Percentiles rank a stretch among this genome's conserved stretches.
Conservation (phyloP, 2,329 filamentous ascomycete species). For the Alternaria angustiovoidea region DNA sequence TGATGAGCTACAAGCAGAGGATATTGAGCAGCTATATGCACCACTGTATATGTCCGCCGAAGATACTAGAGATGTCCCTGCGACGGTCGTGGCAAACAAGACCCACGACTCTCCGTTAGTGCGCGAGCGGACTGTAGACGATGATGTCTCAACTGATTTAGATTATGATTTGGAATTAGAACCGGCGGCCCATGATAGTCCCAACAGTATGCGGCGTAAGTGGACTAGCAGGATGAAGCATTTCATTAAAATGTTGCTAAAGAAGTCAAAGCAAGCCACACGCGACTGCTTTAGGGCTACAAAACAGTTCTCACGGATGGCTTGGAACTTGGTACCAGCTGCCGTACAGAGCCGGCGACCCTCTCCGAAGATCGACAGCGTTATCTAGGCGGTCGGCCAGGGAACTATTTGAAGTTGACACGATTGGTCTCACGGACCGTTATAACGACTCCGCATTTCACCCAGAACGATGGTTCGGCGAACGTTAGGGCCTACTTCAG, state of each 20-base stretch:
- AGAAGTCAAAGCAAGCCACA: neutral
- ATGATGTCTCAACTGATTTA: neutral
- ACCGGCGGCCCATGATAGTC: neutral
- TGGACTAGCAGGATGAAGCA: constrained; percentile 1
- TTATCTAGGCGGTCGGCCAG: neutral
- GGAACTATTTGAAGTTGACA: neutral
- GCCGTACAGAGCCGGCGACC: neutral
- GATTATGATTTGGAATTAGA: neutral
- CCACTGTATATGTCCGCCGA: neutral
- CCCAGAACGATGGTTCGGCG: constrained; percentile 1
- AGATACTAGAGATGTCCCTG: neutral
- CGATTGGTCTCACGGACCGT: neutral
- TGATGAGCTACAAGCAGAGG: neutral
- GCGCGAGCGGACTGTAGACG: neutral
- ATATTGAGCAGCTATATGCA: neutral
- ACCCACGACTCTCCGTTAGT: neutral
- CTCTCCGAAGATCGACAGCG: neutral
- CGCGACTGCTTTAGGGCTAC: constrained; percentile 4
- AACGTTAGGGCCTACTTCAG: constrained; percentile 3
- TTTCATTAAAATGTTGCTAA: neutral
- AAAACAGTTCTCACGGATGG: constrained; percentile 1
- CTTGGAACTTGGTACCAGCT: constrained; percentile 4
- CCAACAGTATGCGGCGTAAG: too few species aligned
- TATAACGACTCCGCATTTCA: neutral
- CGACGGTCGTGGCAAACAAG: neutral